Conservation (phyloP, 2,329 filamentous ascomycete genomes). For the Beauveria medogensis region DNA sequence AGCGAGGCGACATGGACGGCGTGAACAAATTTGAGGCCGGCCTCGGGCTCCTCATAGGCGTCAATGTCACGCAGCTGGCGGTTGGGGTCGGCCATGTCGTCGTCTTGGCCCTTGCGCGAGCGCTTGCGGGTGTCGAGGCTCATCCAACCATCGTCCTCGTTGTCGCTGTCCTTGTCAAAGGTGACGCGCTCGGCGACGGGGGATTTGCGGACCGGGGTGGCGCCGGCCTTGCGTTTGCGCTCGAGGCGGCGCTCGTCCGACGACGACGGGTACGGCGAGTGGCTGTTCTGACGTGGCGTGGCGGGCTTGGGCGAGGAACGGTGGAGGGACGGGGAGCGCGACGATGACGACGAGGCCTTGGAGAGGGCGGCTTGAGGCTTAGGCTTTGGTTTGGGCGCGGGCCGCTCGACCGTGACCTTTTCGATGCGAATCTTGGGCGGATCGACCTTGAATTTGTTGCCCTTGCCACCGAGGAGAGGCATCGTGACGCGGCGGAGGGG, state of each 20-base stretch:
- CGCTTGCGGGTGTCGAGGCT: constrained; percentile 40
- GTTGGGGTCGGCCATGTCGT: constrained; percentile 37
- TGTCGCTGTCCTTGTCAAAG: constrained; percentile 44
- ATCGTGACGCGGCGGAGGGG: constrained; percentile 11
- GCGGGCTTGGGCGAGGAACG: constrained; percentile 34
- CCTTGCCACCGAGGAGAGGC: constrained; percentile 33
- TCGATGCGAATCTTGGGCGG: constrained; percentile 44
- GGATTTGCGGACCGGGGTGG: constrained; percentile 26
- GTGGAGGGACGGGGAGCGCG: constrained; percentile 26
- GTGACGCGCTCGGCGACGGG: constrained; percentile 41
- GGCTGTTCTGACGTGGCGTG: constrained; percentile 31
- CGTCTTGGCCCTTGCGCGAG: constrained; percentile 33
- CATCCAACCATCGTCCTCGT: constrained; percentile 45
- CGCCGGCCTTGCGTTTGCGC: constrained; percentile 41
- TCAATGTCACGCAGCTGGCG: constrained; percentile 37
- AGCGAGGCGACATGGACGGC: constrained; percentile 48
- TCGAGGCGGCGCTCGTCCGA: constrained; percentile 28
- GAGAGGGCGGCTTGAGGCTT: constrained; percentile 24
- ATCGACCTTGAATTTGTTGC: constrained; percentile 43
- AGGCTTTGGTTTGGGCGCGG: constrained; percentile 28
- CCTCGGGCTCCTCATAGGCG: constrained; percentile 36
- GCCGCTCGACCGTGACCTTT: constrained; percentile 38
- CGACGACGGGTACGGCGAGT: constrained; percentile 34
- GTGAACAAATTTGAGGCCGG: constrained; percentile 45
- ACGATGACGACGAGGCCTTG: constrained; percentile 23